Base-by-base conservation (phyloP, 2,329 filamentous ascomycete genomes). In the Hortaea sp. region DNA sequence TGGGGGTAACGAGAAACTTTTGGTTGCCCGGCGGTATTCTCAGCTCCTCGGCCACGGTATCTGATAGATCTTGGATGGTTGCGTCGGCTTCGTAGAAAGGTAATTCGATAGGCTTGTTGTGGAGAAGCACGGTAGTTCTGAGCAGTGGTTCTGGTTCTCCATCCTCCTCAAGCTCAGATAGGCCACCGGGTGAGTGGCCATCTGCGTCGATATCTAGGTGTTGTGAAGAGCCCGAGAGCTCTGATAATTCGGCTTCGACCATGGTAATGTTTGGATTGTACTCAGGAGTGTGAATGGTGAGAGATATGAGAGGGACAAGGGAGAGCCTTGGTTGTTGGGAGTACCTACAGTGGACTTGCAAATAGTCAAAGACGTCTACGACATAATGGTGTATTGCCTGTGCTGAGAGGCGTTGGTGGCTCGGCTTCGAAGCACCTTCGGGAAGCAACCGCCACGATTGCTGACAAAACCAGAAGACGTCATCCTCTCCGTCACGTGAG, bases 1-100 rank as follows among this genome's bases (percentile, higher is more conserved):
- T 84, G 38, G 81, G 73, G 10, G 79, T 73, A 53, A 86, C 72
- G 50, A 75, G 66, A 60, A 84, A 74, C 61, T 87, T 87, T 59
- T 86, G 82, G 63, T 85, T 80, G 7, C 70, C 62, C 0, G 67
- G 63, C 0, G 82, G 81, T 45, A 87, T 78, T 42, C 71, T 73
- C 44, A 85, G 72, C 3, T 66, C 62, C 39, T 67, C 61, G 47
- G 76, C 69, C 54, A 86, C 77, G 50, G 74, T 69, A 42, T 71
- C 62, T 39, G 80, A 81, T 34, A 87, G 75, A 56, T 84, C 68
- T 41, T 65, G 58, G 30, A 81, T 67, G 1, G 76, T 81, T 46
- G 76, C 71, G 49, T 70, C 62, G 46, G 54, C 45, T 32, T 66
- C 43, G 11, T 73, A 57, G 40, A 80, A 69, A 7, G 65, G 62